Conservation (phyloP, 768 basidiomycete genomes). For the Clavulina sp. region DNA sequence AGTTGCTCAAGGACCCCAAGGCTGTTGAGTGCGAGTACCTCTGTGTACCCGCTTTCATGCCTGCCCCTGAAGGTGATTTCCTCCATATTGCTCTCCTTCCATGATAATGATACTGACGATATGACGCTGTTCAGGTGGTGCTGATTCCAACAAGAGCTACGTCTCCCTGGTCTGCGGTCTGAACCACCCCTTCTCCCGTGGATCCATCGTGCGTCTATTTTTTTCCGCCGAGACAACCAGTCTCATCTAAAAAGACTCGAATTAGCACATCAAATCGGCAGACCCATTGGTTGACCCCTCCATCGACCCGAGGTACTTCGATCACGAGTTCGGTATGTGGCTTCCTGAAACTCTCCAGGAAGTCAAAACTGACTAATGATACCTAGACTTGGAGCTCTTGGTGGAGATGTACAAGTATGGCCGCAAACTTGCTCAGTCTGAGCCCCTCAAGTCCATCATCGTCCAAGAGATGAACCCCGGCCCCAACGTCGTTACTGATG, state of each 20-base stretch:
- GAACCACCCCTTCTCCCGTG: slow-evolving; percentile 31
- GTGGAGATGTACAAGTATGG: neutral
- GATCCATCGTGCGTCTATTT: slow-evolving; percentile 13
- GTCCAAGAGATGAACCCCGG: neutral
- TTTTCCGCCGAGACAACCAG: too few species aligned
- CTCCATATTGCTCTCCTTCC: too few species aligned
- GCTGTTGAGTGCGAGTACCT: neutral
- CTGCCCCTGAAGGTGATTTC: neutral
- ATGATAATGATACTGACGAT: neutral
- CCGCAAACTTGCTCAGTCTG: neutral
- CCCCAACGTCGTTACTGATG: neutral
- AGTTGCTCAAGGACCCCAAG: neutral
- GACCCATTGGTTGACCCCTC: neutral
- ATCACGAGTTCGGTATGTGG: neutral
- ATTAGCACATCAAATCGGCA: neutral
- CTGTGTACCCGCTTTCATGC: neutral
- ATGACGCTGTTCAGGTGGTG: neutral
- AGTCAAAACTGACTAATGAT: neutral
- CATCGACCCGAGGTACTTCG: neutral
- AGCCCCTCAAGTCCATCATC: neutral
- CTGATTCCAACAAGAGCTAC: slow-evolving; percentile 16
- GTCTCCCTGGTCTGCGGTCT: slow-evolving; percentile 21
- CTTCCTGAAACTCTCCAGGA: neutral
- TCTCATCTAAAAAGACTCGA: too few species aligned
- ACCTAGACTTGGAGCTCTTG: neutral